Percentiles rank a stretch among this genome's conserved stretches.
phyloP scores from a whole-genome alignment of 208 protist genomes.

The Tritrichomonas musculus region DNA sequence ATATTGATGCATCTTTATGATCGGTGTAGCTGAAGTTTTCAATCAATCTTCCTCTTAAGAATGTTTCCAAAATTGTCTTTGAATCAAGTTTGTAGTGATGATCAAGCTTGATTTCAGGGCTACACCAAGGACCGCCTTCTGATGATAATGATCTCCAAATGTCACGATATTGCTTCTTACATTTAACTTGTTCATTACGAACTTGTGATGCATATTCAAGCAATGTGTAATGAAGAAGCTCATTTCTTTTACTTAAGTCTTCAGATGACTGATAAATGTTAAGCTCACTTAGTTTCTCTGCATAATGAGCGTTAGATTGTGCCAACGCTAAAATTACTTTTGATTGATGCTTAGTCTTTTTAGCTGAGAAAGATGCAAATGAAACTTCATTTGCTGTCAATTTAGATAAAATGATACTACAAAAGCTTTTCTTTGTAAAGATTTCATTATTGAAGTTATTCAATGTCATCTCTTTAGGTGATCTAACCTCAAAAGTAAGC shows the following conservation, averaged over 20 bases:
- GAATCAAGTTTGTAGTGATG: constrained; percentile 13
- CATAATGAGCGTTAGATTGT: no score
- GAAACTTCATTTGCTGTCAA: no score
- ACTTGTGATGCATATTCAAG: background rate
- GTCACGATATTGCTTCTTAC: background rate
- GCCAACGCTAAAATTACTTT: no score
- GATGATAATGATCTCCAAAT: background rate
- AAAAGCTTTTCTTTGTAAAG: no score
- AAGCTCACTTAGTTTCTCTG: no score
- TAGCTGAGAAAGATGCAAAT: no score
- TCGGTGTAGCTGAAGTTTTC: background rate
- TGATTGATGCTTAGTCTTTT: no score
- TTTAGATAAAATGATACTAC: no score
- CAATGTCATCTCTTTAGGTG: background rate
- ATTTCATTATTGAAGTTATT: no score
- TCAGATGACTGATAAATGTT: no score
- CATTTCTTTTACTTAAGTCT: background rate
- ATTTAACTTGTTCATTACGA: background rate
- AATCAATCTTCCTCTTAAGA: background rate
- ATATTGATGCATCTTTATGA: constrained; percentile 10
- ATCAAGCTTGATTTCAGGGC: background rate
- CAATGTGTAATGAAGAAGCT: background rate
- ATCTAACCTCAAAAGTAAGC: background rate
- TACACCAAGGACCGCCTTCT: background rate
- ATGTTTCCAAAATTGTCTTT: background rate